These are phyloP conservation scores for Schizophyllum commune DNA, from an alignment of 1,284 basidiomycete species.

Conservation along the genomic window DNA sequence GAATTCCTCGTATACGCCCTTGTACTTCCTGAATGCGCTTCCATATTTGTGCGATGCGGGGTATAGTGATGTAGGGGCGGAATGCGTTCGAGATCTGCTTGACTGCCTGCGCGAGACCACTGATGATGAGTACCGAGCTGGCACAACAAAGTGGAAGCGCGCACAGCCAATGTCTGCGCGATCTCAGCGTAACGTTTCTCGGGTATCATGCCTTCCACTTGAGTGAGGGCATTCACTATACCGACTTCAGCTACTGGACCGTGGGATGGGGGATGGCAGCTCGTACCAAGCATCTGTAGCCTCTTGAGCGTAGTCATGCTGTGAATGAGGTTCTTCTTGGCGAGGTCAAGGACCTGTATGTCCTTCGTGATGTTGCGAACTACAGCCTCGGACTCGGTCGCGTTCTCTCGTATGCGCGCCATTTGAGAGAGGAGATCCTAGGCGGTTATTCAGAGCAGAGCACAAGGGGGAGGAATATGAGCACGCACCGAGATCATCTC, in stretches of 20 bases:
- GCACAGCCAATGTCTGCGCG: conserved; percentile 71
- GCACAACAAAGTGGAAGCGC: conserved; percentile 8
- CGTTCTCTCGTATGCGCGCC: conserved; percentile 90
- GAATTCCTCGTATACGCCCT: conserved; percentile 63
- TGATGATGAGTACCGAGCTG: conserved; percentile 4
- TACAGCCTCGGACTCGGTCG: conserved; percentile 92
- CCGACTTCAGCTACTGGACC: neutral
- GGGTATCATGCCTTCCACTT: conserved; percentile 72
- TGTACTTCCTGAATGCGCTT: conserved; percentile 75
- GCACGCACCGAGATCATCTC: conserved; percentile 80
- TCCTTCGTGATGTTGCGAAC: conserved; percentile 95
- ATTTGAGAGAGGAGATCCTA: conserved; percentile 91
- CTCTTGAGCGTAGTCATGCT: conserved; percentile 90
- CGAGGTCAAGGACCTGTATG: conserved; percentile 90
- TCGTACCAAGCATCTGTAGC: conserved; percentile 87
- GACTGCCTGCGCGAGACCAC: conserved; percentile 53
- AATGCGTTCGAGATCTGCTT: conserved; percentile 78
- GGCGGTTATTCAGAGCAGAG: conserved; percentile 1
- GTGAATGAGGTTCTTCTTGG: conserved; percentile 86
- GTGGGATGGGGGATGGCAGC: neutral
- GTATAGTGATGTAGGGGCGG: conserved; percentile 67
- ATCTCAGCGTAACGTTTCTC: conserved; percentile 81
- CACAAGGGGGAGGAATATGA: neutral
- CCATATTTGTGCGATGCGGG: conserved; percentile 70
- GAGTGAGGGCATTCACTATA: conserved; percentile 74